Conservation (phyloP, 495 filamentous ascomycete genomes). For the Baudoinia panamericana region DNA sequence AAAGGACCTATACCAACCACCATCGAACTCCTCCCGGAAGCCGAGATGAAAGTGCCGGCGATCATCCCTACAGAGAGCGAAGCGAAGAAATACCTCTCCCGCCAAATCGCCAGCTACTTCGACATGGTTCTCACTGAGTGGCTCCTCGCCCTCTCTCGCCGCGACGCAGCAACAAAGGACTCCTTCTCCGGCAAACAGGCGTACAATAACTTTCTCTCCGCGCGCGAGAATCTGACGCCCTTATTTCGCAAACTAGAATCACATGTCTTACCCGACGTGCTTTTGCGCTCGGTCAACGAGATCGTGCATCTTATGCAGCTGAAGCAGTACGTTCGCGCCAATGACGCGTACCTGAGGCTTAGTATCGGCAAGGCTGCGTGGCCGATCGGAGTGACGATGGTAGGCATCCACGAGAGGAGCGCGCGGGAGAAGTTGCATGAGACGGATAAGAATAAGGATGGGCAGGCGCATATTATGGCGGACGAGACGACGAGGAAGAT, state of each 20-base stretch:
- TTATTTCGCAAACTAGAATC: constrained; percentile 84
- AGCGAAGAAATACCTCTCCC: constrained; percentile 53
- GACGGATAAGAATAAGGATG: constrained; percentile 37
- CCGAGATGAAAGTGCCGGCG: constrained; percentile 68
- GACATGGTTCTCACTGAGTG: constrained; percentile 83
- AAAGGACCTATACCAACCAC: constrained; percentile 56
- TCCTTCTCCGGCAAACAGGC: constrained; percentile 68
- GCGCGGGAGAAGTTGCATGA: constrained; percentile 91
- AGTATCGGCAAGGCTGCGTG: constrained; percentile 98
- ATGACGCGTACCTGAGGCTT: constrained; percentile 81
- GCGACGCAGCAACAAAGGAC: constrained; percentile 48
- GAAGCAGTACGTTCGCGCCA: constrained; percentile 85
- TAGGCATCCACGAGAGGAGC: constrained; percentile 94
- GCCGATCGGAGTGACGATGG: constrained; percentile 99
- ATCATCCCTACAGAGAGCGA: constrained; percentile 39
- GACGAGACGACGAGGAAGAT: constrained; percentile 93
- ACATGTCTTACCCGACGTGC: constrained; percentile 52
- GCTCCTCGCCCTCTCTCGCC: constrained; percentile 61
- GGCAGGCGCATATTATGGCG: constrained; percentile 85
- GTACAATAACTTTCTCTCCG: constrained; percentile 63
- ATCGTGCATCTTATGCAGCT: constrained; percentile 86
- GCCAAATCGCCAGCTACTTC: constrained; percentile 87
- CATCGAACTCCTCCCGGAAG: constrained; percentile 60
- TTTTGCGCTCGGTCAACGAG: constrained; percentile 79
- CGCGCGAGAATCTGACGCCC: constrained; percentile 72